Evolutionary conservation across 768 basidiomycete genomes (phyloP).

Genomic region (Boletus vinaceobasis): DNA sequence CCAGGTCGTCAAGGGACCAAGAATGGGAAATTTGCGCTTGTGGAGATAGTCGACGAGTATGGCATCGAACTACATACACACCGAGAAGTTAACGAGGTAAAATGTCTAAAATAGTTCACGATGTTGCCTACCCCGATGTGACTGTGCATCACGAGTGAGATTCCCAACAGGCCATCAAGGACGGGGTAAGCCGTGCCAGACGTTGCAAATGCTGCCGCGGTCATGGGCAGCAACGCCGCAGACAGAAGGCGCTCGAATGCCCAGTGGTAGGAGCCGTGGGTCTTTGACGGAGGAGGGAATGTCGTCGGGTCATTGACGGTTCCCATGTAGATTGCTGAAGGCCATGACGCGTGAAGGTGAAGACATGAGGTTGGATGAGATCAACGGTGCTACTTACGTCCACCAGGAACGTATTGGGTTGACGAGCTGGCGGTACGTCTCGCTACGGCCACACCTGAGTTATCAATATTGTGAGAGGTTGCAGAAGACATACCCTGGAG

Average conservation of each 20-base stretch:
- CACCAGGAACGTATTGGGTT: constrained; percentile 59
- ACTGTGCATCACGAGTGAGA: constrained; percentile 88
- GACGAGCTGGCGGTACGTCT: constrained; percentile 38
- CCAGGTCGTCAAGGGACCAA: constrained; percentile 75
- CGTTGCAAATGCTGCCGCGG: constrained; percentile 80
- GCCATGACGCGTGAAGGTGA: not conserved
- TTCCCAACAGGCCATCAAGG: constrained; percentile 84
- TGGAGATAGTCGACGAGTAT: constrained; percentile 88
- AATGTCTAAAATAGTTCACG: not conserved
- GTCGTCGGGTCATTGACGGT: constrained; percentile 93
- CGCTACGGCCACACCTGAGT: constrained; percentile 25
- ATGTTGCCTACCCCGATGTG: constrained; percentile 77
- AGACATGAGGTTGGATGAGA: not conserved
- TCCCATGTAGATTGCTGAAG: constrained; percentile 77
- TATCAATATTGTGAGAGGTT: not conserved
- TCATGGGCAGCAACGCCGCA: constrained; percentile 84
- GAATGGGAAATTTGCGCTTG: constrained; percentile 84
- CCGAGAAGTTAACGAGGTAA: not conserved
- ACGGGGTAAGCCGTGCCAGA: constrained; percentile 75
- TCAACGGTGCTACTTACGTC: constrained; percentile 44
- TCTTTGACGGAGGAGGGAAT: constrained; percentile 77
- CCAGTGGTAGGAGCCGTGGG: constrained; percentile 89
- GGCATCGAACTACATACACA: constrained; percentile 64
- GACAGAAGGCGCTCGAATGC: constrained; percentile 92
- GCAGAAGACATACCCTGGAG: constrained; percentile 36